Base-by-base conservation (phyloP, 2,329 filamentous ascomycete species). In the Cladosporium phlei region DNA sequence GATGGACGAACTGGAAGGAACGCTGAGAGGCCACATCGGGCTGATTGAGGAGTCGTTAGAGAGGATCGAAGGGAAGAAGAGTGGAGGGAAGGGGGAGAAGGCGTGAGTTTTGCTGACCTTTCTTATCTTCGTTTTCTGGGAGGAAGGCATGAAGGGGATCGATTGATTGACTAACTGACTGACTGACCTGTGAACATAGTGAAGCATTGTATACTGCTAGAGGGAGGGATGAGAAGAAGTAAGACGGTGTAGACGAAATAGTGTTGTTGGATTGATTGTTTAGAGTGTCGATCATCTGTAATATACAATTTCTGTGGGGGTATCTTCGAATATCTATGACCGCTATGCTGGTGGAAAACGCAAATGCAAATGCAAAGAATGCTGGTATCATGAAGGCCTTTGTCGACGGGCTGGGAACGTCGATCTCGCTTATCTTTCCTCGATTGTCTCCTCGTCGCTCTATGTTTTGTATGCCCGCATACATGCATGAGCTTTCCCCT, bases 1-100 rank as follows among this genome's bases (percentile, higher is more conserved):
- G 8, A 64, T 72, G 53, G 70, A 74, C 42, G 70, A 73, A 46
- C 62, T 74, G 2, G 71, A 74, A 53, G 70, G 71, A 5, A 74
- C 70, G 11, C 49, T 74, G 27, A 54, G 70, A 47, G 70, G 70
- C 2, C 71, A 74, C 47, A 72, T 73, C 48, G 70, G 69, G 1
- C 39, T 73, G 14, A 74, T 74, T 32, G 70, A 75, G 51, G 71
- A 73, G 27, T 60, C 66, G 5, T 51, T 48, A 17, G 69, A 73
- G 49, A 55, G 69, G 4, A 53, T 74, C n/a, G 71, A 75, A 51
- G 65, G 66, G 19, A 69, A 66, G 51, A 60, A 63, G 38, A 57
- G 59, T 29, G 57, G 62, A 49, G 55, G 61, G 34, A 63, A 62
- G 47, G 58, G 66, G 25, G 55, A 65, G 53, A 69, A 68, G 54